Evolutionary conservation across 768 basidiomycete genomes (phyloP), one percentile per base, ranked within the genome.

Genomic region (Austroboletus festivus): DNA sequence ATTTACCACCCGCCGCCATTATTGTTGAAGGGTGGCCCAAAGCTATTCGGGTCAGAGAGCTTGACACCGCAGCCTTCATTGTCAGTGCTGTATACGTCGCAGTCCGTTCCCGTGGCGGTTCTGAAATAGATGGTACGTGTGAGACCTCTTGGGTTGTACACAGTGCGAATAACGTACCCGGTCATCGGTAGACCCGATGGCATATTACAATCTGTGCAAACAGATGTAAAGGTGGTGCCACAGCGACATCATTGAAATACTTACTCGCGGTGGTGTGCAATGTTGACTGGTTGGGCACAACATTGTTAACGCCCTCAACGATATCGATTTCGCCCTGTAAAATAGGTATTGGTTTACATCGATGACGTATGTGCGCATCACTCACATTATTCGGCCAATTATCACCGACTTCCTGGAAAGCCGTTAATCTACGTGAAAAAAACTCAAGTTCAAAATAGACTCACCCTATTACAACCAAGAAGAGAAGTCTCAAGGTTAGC

Each of bases 61-160:
- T 31, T 11, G 13, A 71, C 64, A 15, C 65, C 60, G 44, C 71
- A 72, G 18, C 71, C 68, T 12, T 41, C 30, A 46, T 65, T 64
- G 26, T 39, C 47, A 11, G 58, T 64, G 8, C 39, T 55, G 18
- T 55, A 50, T 3, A 52, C 57, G 42, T 60, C 44, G 48, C 68
- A 70, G 38, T 67, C 43, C 10, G 50, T 58, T 11, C 56, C 53
- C 10, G 30, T 5, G 28, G 16, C 42, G 15, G 40, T 53, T 13
- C 59, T 63, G 28, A 13, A 37, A 6, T n/a, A n/a, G n/a, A 44
- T 22, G 18, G 35, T 31, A 3, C 4, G 22, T 22, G 28, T 40
- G 18, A 49, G 41, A n/a, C n/a, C n/a, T 16, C 40, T 18, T 15
- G 13, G 40, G 6, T 4, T 34, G 12, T 34, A 18, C 2, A 5